Percentiles rank a stretch among this genome's conserved stretches.
These are phyloP conservation scores for Cucumis cinereus DNA, from an alignment of 306 rosid species.

Conservation along the genomic window DNA sequence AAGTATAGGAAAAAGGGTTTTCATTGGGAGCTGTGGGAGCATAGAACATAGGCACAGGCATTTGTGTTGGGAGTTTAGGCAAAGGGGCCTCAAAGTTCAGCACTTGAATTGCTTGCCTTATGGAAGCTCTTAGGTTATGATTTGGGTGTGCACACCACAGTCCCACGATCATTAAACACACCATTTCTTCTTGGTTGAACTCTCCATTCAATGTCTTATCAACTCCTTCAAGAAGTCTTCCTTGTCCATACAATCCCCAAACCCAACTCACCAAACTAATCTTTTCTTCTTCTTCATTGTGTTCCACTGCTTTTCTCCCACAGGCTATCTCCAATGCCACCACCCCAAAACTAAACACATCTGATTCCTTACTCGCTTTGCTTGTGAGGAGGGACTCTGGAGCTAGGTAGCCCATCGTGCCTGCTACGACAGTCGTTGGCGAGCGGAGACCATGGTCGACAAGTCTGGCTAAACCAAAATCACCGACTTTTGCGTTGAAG, in stretches of 20 bases:
- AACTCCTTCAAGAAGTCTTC: neutral
- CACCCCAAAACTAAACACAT: neutral
- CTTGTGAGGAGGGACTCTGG: neutral
- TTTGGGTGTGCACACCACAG: neutral
- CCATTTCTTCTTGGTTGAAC: neutral
- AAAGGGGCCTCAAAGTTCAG: conserved; percentile 17
- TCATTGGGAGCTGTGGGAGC: neutral
- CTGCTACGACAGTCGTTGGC: neutral
- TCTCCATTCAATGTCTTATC: conserved; percentile 1
- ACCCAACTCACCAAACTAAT: neutral
- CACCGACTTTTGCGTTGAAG: conserved; percentile 4
- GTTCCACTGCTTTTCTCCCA: neutral
- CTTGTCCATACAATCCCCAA: conserved; percentile 2
- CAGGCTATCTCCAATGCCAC: conserved; percentile 6
- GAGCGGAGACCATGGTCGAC: conserved; percentile 2
- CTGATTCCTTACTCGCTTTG: neutral
- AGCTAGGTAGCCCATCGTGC: conserved; percentile 10
- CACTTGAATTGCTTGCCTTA: neutral
- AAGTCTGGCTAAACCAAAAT: conserved; percentile 5
- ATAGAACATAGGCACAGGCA: conserved; percentile 3
- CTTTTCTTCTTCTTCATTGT: neutral
- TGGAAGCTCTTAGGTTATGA: neutral
- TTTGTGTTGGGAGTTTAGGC: conserved; percentile 5
- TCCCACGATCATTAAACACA: conserved; percentile 1
- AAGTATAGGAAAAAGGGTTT: neutral